Evolutionary conservation across 2,329 filamentous ascomycete genomes (phyloP).

Genomic region (Aureobasidium sp.): DNA sequence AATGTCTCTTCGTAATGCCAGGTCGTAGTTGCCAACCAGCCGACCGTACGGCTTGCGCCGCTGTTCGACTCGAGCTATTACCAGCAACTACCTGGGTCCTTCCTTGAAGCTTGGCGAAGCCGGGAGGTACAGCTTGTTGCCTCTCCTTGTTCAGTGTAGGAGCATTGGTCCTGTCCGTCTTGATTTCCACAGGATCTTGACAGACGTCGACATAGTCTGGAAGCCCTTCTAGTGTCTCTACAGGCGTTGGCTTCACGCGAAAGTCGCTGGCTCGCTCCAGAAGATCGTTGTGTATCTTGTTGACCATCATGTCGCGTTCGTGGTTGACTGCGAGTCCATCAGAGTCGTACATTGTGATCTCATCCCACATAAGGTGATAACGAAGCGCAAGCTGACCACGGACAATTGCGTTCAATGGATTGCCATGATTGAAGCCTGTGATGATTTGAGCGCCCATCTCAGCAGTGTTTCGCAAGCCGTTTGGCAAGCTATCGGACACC

Average conservation of each 20-base stretch:
- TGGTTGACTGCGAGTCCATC: constrained; percentile 71
- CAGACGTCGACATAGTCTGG: constrained; percentile 72
- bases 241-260: constrained; percentile 65
- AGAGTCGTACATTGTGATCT: constrained; percentile 82
- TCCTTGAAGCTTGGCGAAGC: constrained; percentile 56
- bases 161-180: constrained; percentile 7
- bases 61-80: constrained; percentile 59
- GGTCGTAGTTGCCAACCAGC: constrained; percentile 76
- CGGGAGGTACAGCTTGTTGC: constrained; percentile 30
- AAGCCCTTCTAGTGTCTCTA: constrained; percentile 71
- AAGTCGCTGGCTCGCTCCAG: constrained; percentile 85
- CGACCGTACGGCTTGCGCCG: constrained; percentile 63
- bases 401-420: constrained; percentile 84
- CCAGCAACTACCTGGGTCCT: constrained; percentile 63
- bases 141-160: constrained; percentile 7
- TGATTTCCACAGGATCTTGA: constrained; percentile 53
- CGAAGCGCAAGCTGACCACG: constrained; percentile 80
- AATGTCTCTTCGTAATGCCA: constrained; percentile 51
- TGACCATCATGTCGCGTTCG: constrained; percentile 69
- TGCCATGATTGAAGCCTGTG: constrained; percentile 91
- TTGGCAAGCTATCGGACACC: constrained; percentile 42
- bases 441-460: constrained; percentile 99
- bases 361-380: constrained; percentile 71
- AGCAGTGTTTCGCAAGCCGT: constrained; percentile 61
- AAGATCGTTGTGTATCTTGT: constrained; percentile 90